Evolutionary conservation across 768 basidiomycete species (phyloP).

Genomic region (Leccinum broughii): DNA sequence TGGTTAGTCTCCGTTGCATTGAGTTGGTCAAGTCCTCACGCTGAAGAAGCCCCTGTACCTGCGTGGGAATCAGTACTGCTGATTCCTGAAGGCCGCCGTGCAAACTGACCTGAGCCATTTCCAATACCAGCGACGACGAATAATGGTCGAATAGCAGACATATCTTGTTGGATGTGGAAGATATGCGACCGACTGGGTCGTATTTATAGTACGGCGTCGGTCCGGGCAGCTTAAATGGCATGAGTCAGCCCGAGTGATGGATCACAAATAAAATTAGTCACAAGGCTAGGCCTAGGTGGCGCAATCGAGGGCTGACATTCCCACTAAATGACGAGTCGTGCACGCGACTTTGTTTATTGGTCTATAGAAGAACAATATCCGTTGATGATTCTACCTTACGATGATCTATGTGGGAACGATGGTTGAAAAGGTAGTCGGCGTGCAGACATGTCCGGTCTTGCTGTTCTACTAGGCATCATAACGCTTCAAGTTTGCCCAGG

Average conservation of each 20-base stretch:
- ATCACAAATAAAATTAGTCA: slow-evolving; percentile 20
- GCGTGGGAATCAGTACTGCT: slow-evolving; percentile 2
- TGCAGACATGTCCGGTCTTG: slow-evolving; percentile 74
- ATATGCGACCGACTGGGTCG: not conserved
- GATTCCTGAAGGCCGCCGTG: not conserved
- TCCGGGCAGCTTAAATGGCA: not conserved
- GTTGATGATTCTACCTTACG: too few species aligned
- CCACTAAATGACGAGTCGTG: not conserved
- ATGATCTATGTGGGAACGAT: too few species aligned
- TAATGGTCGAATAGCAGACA: slow-evolving; percentile 45
- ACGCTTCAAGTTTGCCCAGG: slow-evolving; percentile 58
- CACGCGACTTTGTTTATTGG: not conserved
- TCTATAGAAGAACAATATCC: slow-evolving; percentile 10
- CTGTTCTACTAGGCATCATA: slow-evolving; percentile 68
- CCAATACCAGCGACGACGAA: slow-evolving; percentile 60
- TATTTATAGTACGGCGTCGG: slow-evolving; percentile 14
- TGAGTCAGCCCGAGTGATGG: slow-evolving; percentile 21
- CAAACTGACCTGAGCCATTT: slow-evolving; percentile 35
- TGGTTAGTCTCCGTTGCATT: slow-evolving; percentile 1
- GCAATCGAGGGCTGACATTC: slow-evolving; percentile 6
- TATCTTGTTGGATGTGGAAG: slow-evolving; percentile 9
- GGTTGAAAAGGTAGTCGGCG: slow-evolving; percentile 6
- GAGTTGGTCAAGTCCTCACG: slow-evolving; percentile 39
- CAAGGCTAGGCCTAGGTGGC: slow-evolving; percentile 3
- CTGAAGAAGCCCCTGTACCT: slow-evolving; percentile 61